Evolutionary conservation across 2,329 filamentous ascomycete species (phyloP).

Genomic region (Fusarium bactridioides): DNA sequence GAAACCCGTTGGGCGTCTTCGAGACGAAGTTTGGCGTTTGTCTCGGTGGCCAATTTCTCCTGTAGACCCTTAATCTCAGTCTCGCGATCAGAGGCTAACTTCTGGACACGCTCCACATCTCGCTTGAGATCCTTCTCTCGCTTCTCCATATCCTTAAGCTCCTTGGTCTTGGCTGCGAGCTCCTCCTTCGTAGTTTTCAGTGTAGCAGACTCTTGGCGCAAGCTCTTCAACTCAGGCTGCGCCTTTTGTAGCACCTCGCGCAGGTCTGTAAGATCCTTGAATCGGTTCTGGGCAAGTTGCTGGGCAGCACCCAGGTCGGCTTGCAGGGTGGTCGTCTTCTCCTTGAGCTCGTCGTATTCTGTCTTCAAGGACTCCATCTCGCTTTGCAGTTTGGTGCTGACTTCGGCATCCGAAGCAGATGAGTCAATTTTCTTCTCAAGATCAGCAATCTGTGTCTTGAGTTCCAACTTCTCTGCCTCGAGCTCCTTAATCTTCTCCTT

Average conservation of each 20-base stretch:
- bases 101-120: conserved; percentile 75
- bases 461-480: conserved; percentile 69
- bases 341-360: conserved; percentile 73
- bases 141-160: conserved; percentile 79
- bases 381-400: conserved; percentile 63
- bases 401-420: conserved; percentile 47
- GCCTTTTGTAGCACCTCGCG: conserved; percentile 82
- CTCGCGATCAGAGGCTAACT: conserved; percentile 76
- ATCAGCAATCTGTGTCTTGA: conserved; percentile 69
- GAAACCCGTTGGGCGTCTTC: conserved; percentile 81
- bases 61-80: conserved; percentile 79
- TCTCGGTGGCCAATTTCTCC: conserved; percentile 80
- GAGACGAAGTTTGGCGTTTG: conserved; percentile 71
- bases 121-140: conserved; percentile 82
- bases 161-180: conserved; percentile 63
- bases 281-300: conserved; percentile 84
- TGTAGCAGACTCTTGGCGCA: conserved; percentile 78
- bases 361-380: conserved; percentile 65
- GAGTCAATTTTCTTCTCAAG: conserved; percentile 74
- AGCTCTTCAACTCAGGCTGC: conserved; percentile 82
- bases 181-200: conserved; percentile 81
- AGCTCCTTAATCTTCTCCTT: conserved; percentile 80
- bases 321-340: conserved; percentile 73
- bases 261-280: conserved; percentile 85
- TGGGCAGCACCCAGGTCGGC: conserved; percentile 87